Evolutionary conservation across 169 alveolate species (phyloP).

Genomic region (Theileria annulata): DNA sequence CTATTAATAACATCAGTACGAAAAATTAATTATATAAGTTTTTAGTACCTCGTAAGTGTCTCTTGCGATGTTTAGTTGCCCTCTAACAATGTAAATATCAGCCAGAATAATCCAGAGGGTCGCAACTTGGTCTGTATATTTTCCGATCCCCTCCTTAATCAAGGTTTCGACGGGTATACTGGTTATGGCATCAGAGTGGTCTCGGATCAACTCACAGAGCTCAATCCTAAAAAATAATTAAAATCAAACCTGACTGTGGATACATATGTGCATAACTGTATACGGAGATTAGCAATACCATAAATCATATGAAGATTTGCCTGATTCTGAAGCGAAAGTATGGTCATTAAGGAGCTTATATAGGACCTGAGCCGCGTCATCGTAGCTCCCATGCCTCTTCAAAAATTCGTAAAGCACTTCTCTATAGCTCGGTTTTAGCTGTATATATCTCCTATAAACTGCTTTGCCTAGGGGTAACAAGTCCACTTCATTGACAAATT

Average conservation of each 20-base stretch:
- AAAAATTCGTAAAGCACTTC: slow-evolving; percentile 80
- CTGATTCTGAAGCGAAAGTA: slow-evolving; percentile 72
- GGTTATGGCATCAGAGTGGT: slow-evolving; percentile 71
- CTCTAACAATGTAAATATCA: slow-evolving; percentile 79
- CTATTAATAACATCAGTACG: too few species aligned
- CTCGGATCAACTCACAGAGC: slow-evolving; percentile 82
- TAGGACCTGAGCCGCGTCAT: slow-evolving; percentile 74
- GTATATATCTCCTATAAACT: slow-evolving; percentile 79
- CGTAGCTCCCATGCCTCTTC: slow-evolving; percentile 64
- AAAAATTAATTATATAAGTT: neutral
- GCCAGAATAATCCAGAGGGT: slow-evolving; percentile 86
- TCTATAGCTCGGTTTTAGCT: slow-evolving; percentile 77
- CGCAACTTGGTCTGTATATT: slow-evolving; percentile 87
- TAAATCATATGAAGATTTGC: slow-evolving; percentile 75
- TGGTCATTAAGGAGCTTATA: slow-evolving; percentile 83
- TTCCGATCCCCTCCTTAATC: slow-evolving; percentile 82
- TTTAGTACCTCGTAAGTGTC: slow-evolving; percentile 74
- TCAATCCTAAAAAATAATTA: slow-evolving; percentile 48
- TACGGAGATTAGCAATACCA: slow-evolving; percentile 44
- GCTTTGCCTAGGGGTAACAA: slow-evolving; percentile 73
- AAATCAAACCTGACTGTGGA: neutral
- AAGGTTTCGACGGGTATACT: slow-evolving; percentile 73
- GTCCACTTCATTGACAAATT: slow-evolving; percentile 76
- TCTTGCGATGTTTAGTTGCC: slow-evolving; percentile 82
- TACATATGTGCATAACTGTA: too few species aligned